These are phyloP conservation scores for Lasiodiplodia sp. DNA, from an alignment of 2,329 filamentous ascomycete genomes.

Conservation along the genomic window DNA sequence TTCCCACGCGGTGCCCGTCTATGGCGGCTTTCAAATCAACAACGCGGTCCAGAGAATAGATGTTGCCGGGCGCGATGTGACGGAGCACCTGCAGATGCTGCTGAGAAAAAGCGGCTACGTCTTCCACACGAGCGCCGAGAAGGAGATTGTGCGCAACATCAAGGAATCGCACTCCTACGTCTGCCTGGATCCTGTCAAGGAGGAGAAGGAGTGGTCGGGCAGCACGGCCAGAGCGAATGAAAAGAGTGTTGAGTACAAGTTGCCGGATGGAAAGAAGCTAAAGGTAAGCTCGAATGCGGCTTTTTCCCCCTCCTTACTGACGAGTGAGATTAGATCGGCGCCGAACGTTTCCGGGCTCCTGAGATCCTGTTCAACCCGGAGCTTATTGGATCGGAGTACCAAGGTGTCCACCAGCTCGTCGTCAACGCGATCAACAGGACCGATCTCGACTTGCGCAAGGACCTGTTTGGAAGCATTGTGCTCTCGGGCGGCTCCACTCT, in stretches of 20 bases:
- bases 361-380: slow-evolving; percentile 98
- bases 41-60: slow-evolving; percentile 96
- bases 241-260: slow-evolving; percentile 83
- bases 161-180: slow-evolving; percentile 96
- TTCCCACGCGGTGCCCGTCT: slow-evolving; percentile 95
- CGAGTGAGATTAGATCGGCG: slow-evolving; percentile 70
- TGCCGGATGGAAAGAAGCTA: slow-evolving; percentile 93
- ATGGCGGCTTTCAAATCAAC: slow-evolving; percentile 96
- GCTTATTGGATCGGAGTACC: slow-evolving; percentile 95
- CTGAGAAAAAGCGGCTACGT: slow-evolving; percentile 91
- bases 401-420: slow-evolving; percentile 96
- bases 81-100: slow-evolving; percentile 90
- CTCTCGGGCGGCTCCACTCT: slow-evolving; percentile 94
- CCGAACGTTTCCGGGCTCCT: slow-evolving; percentile 92
- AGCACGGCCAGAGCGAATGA: slow-evolving; percentile 75
- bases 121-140: slow-evolving; percentile 97
- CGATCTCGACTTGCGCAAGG: slow-evolving; percentile 93
- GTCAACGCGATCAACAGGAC: slow-evolving; percentile 95
- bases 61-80: slow-evolving; percentile 94
- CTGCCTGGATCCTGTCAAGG: slow-evolving; percentile 85
- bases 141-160: slow-evolving; percentile 96
- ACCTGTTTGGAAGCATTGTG: slow-evolving; percentile 95
- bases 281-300: slow-evolving; percentile 64
- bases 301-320: not conserved
- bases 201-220: slow-evolving; percentile 93